Base-by-base conservation (phyloP, 2,329 filamentous ascomycete species). In the Neonectria punicea region DNA sequence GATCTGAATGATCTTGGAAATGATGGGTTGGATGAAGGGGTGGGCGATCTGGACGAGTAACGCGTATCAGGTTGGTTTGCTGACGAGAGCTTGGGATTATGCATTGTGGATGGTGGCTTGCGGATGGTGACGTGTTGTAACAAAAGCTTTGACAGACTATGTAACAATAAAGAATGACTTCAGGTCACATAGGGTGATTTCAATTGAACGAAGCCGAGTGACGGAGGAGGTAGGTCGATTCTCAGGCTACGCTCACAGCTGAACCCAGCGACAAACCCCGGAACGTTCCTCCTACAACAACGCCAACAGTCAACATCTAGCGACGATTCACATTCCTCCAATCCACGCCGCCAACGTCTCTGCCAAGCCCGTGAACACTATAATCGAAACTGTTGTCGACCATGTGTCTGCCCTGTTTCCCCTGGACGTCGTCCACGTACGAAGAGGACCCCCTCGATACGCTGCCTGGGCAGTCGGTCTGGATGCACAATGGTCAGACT, bases 391-490 rank as follows among this genome's bases (percentile, higher is more conserved):
- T 22, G 39, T 34, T 16, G 22, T 18, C 41, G 5, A 53, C 2
- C 51, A 87, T 88, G 85, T 88, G 86, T 70, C 78, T 86, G n/a
- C 81, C 83, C 5, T 86, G 84, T 71, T 87, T 86, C 75, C 81
- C 84, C 0, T 83, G 74, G 83, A 85, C 74, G 65, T 85, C 75
- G 79, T 83, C 74, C 73, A 83, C 86, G 65, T 81, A 83, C 34
- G 80, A 83, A 64, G 80, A 83, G 64, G 79, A 81, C 62, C 74
- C 78, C 5, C 56, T 79, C 13, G 80, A 81, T 49, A 65, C 68
- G 28, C 69, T 81, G 70, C 79, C 80, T 1, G 70, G 77, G 65
- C 82, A 83, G 56, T 81, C 80, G 13, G 74, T 79, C 28, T 85
- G 83, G 82, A 79, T 77, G 28, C 72, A 77, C 32, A 73, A 80